phyloP scores from a whole-genome alignment of 345 rosid species.

The Rhodamnia argentea region DNA sequence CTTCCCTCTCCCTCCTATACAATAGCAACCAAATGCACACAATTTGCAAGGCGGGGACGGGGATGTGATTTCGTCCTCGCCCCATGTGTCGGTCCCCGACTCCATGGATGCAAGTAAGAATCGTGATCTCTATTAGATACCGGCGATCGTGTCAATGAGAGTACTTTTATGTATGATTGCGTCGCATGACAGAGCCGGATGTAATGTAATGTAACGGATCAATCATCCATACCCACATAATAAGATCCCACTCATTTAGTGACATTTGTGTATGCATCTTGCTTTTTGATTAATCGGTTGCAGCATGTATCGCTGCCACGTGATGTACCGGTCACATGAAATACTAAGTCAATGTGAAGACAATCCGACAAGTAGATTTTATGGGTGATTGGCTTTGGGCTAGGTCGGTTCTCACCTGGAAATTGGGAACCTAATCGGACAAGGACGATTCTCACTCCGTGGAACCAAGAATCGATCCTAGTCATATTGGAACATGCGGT shows the following conservation, averaged over 20 bases:
- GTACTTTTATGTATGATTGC: accelerated
- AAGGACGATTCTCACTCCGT: too few relatives aligned
- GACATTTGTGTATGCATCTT: not conserved
- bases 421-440: too few relatives aligned
- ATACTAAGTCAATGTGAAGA: not conserved
- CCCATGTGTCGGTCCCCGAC: too few relatives aligned
- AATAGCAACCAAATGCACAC: too few relatives aligned
- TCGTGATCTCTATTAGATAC: accelerated
- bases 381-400: too few relatives aligned
- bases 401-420: too few relatives aligned
- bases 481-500: too few relatives aligned
- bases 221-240: not conserved
- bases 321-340: not conserved
- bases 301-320: accelerated
- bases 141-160: accelerated
- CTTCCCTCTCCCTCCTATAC: too few relatives aligned
- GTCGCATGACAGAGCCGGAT: accelerated
- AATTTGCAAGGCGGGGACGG: too few relatives aligned
- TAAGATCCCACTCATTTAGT: not conserved
- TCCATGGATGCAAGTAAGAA: not conserved
- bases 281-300: not conserved
- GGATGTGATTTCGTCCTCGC: too few relatives aligned
- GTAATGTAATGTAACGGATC: accelerated
- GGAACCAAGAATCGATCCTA: too few relatives aligned
- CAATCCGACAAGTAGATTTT: not conserved